Percentiles rank a stretch among this genome's conserved stretches.
phyloP scores from a whole-genome alignment of 2,329 filamentous ascomycete genomes.

The Verticillium isaacii region DNA sequence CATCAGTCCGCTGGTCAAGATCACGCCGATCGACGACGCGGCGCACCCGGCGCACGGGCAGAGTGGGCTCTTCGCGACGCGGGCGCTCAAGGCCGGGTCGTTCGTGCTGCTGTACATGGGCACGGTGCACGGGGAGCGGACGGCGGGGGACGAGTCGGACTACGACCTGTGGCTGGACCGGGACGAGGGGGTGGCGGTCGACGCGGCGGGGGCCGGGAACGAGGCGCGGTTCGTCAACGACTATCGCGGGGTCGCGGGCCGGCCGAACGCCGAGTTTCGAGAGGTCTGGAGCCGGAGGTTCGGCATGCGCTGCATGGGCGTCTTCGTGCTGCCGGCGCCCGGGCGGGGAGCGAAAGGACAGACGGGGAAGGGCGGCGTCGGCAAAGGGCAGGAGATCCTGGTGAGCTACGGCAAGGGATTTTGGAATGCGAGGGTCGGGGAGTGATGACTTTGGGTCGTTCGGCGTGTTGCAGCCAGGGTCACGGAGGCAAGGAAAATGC shows the following conservation, averaged over 20 bases:
- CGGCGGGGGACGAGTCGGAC: conserved; percentile 39
- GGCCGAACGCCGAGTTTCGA: conserved; percentile 55
- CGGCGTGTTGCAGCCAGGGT: too few species aligned
- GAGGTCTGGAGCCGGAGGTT: conserved; percentile 51
- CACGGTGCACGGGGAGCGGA: conserved; percentile 37
- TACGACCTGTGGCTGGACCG: conserved; percentile 62
- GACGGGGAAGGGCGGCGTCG: conserved; percentile 34
- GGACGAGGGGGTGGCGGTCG: conserved; percentile 52
- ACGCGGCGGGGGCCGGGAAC: conserved; percentile 54
- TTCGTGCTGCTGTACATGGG: conserved; percentile 61
- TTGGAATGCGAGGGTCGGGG: conserved; percentile 33
- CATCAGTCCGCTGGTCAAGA: conserved; percentile 46
- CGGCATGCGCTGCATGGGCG: conserved; percentile 50
- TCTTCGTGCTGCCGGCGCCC: conserved; percentile 45
- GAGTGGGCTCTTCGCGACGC: conserved; percentile 54
- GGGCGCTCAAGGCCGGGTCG: conserved; percentile 45
- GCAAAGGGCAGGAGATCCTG: conserved; percentile 58
- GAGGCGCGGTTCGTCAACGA: conserved; percentile 66
- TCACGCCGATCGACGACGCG: conserved; percentile 44
- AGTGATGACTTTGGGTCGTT: neutral
- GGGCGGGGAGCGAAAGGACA: conserved; percentile 24
- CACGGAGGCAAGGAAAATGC: too few species aligned
- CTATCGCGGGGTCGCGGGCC: conserved; percentile 51
- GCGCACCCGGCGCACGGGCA: conserved; percentile 56
- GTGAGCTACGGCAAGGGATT: conserved; percentile 67